Evolutionary conservation across 2,329 filamentous ascomycete species (phyloP).

Genomic region (Ceratocystis eucalypticola): DNA sequence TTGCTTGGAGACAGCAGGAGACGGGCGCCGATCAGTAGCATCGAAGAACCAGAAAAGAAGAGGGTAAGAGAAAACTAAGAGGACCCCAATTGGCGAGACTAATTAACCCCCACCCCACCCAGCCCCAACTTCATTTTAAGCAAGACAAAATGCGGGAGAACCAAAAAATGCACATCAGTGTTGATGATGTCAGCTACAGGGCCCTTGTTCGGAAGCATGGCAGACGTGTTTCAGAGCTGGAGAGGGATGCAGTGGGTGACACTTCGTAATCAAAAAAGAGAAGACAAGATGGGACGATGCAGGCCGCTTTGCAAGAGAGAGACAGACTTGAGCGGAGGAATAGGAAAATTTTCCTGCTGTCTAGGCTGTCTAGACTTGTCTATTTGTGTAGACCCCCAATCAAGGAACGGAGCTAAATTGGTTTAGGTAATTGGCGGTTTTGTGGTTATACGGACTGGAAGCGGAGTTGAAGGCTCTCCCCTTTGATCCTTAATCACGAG

Average conservation of each 20-base stretch:
- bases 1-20: background rate
- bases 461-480: background rate
- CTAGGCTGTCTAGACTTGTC: background rate
- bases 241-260: slow-evolving; percentile 1
- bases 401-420: background rate
- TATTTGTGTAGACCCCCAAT: background rate
- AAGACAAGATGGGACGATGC: slow-evolving; percentile 6
- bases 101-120: background rate
- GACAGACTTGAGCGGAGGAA: background rate
- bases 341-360: too few species aligned
- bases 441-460: background rate
- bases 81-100: background rate
- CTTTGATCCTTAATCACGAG: background rate
- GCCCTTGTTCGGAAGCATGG: background rate
- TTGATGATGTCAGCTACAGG: slow-evolving; percentile 4
- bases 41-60: background rate
- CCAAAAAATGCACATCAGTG: background rate
- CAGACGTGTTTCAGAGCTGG: slow-evolving; percentile 5
- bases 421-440: background rate
- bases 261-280: slow-evolving; percentile 1
- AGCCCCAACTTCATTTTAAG: background rate
- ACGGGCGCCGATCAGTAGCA: background rate
- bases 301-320: background rate
- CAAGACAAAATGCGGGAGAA: background rate
- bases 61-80: background rate